These are phyloP conservation scores for Ophiostoma pallidulum DNA, from an alignment of 2,329 filamentous ascomycete genomes.

Conservation along the genomic window DNA sequence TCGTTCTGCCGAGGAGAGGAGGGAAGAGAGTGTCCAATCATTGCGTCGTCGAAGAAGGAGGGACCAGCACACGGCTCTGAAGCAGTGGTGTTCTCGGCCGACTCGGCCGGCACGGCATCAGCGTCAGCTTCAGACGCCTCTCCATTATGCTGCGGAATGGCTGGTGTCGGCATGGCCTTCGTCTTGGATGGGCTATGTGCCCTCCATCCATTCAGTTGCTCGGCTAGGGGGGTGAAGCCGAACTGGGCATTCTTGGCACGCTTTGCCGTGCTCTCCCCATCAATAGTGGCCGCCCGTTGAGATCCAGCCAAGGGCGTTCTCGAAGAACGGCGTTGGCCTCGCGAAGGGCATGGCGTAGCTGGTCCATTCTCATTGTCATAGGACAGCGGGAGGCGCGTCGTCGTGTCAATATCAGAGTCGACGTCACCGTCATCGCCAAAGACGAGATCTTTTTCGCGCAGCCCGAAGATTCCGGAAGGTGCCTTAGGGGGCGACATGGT, in stretches of 20 bases:
- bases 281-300: neutral
- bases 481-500: constrained; percentile 18
- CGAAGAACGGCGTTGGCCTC: too few relatives aligned
- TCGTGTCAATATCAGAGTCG: constrained; percentile 47
- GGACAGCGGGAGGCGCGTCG: constrained; percentile 19
- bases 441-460: constrained; percentile 39
- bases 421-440: constrained; percentile 44
- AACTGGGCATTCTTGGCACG: constrained; percentile 23
- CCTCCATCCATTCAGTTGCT: constrained; percentile 54
- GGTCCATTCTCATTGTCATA: constrained; percentile 23
- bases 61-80: constrained; percentile 31
- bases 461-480: constrained; percentile 28
- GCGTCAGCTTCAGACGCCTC: constrained; percentile 9
- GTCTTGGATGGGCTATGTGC: constrained; percentile 45
- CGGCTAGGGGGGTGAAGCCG: constrained; percentile 56
- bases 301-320: constrained; percentile 6
- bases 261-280: constrained; percentile 23
- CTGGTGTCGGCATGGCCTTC: constrained; percentile 14
- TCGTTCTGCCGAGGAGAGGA: constrained; percentile 8
- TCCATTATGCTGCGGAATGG: constrained; percentile 17
- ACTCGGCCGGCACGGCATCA: constrained; percentile 20
- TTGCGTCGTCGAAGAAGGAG: constrained; percentile 54
- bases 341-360: constrained; percentile 36
- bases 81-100: constrained; percentile 13
- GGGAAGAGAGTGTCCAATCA: constrained; percentile 32